Evolutionary conservation across 2,329 filamentous ascomycete genomes (phyloP).

Genomic region (Aquanectria penicillioides): DNA sequence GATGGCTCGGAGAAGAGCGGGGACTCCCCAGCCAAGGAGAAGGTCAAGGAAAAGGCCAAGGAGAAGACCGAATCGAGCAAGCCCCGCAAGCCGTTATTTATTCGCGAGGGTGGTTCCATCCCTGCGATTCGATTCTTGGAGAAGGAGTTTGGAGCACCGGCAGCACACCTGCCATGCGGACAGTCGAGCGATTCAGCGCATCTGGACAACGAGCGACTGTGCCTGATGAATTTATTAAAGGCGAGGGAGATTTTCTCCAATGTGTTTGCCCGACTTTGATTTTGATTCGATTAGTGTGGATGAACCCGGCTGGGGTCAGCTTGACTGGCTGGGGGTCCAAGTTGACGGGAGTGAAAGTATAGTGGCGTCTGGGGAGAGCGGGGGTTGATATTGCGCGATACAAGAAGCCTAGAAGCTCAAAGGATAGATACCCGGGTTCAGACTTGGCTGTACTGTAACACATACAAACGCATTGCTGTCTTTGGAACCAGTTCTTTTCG

Average conservation of each 20-base stretch:
- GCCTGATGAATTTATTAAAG: slow-evolving; percentile 88
- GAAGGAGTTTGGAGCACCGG: slow-evolving; percentile 91
- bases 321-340: too few species aligned
- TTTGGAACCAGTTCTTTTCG: too few species aligned
- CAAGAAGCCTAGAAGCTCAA: too few species aligned
- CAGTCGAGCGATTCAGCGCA: slow-evolving; percentile 95
- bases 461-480: too few species aligned
- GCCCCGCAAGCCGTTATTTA: slow-evolving; percentile 81
- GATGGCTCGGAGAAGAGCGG: neutral
- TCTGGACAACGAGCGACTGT: slow-evolving; percentile 92
- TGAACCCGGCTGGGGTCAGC: neutral
- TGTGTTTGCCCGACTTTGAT: slow-evolving; percentile 77
- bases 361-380: too few species aligned
- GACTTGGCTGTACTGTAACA: too few species aligned
- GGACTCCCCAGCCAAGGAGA: slow-evolving; percentile 33
- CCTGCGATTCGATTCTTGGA: slow-evolving; percentile 94
- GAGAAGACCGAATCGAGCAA: slow-evolving; percentile 39
- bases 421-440: too few species aligned
- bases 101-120: slow-evolving; percentile 94
- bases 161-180: slow-evolving; percentile 92
- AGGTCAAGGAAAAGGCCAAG: slow-evolving; percentile 25
- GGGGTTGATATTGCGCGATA: too few species aligned
- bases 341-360: too few species aligned
- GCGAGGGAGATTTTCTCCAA: slow-evolving; percentile 90
- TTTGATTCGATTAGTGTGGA: neutral